phyloP scores from a whole-genome alignment of 2,329 filamentous ascomycete species.

The Sporothrix brasiliensis region DNA sequence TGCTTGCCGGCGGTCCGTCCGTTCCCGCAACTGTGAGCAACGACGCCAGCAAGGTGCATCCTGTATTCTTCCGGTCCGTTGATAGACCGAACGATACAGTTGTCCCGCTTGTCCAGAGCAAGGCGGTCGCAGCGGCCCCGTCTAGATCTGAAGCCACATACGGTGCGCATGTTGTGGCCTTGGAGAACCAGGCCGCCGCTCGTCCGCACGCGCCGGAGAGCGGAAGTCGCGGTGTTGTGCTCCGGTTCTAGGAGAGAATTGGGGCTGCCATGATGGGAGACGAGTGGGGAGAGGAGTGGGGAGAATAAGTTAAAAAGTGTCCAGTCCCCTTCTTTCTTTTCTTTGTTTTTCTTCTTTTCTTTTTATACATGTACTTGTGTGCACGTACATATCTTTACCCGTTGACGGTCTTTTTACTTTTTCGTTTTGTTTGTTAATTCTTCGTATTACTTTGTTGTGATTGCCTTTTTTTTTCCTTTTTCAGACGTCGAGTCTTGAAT shows the following conservation, averaged over 20 bases:
- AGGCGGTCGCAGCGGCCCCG: background rate
- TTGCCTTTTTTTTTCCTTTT: background rate
- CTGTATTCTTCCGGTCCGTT: constrained; percentile 41
- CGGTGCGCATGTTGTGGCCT: constrained; percentile 38
- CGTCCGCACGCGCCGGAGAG: constrained; percentile 37
- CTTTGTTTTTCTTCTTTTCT: constrained; percentile 8
- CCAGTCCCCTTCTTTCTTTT: background rate
- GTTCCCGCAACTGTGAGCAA: constrained; percentile 33
- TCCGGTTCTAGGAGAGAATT: constrained; percentile 33
- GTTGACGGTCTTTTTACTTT: background rate
- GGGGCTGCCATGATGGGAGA: background rate
- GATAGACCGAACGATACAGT: background rate
- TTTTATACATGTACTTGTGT: background rate
- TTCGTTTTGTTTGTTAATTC: constrained; percentile 15
- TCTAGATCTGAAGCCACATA: constrained; percentile 36
- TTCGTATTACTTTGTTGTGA: background rate
- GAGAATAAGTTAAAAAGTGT: background rate
- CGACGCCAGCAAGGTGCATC: constrained; percentile 41
- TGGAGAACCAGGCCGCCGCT: constrained; percentile 38
- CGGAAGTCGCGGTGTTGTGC: constrained; percentile 33
- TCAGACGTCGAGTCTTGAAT: background rate
- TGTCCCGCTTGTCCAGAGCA: constrained; percentile 18
- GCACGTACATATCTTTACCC: background rate
- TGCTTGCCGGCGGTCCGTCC: constrained; percentile 39
- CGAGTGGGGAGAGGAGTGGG: background rate